Evolutionary conservation across 805 yeast genomes (phyloP).

Genomic region (Myxozyma lipomycoides): DNA sequence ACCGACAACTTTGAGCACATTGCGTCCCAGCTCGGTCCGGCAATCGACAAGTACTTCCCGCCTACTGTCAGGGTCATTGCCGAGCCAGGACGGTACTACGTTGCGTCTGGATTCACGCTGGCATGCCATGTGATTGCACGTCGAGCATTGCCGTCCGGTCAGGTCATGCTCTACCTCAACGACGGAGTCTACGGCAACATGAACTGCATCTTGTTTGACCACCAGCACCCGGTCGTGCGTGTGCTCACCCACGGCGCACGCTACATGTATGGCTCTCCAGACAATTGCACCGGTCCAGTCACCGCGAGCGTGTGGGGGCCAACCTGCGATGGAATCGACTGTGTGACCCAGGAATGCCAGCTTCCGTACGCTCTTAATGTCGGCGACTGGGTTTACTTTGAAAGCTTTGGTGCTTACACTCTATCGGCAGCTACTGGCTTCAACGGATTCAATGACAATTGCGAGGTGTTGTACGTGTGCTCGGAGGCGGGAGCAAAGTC

Average conservation of each 20-base stretch:
- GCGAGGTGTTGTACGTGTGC: slow-evolving; percentile 60
- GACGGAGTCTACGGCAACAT: slow-evolving; percentile 96
- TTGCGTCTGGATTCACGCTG: slow-evolving; percentile 77
- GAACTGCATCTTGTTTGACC: slow-evolving; percentile 91
- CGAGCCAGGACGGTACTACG: slow-evolving; percentile 91
- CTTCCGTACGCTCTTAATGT: slow-evolving; percentile 61
- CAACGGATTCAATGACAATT: slow-evolving; percentile 72
- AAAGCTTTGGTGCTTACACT: slow-evolving; percentile 86
- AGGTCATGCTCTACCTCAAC: slow-evolving; percentile 77
- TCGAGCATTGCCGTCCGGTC: slow-evolving; percentile 46
- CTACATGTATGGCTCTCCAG: slow-evolving; percentile 36
- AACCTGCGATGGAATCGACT: slow-evolving; percentile 94
- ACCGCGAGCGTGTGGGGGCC: slow-evolving; percentile 88
- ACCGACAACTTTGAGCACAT: slow-evolving; percentile 55
- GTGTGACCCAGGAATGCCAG: slow-evolving; percentile 53
- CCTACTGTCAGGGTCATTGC: slow-evolving; percentile 59
- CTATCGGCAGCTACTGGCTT: slow-evolving; percentile 86
- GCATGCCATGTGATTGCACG: slow-evolving; percentile 85
- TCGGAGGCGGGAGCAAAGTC: slow-evolving; percentile 36
- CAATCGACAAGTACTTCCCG: slow-evolving; percentile 62
- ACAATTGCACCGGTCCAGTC: slow-evolving; percentile 28
- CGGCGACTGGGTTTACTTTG: slow-evolving; percentile 92
- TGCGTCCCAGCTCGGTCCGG: slow-evolving; percentile 52
- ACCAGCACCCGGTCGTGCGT: slow-evolving; percentile 70
- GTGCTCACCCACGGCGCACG: slow-evolving; percentile 56